Evolutionary conservation across 345 rosid species (phyloP).

Genomic region (Dipteronia sinensis): DNA sequence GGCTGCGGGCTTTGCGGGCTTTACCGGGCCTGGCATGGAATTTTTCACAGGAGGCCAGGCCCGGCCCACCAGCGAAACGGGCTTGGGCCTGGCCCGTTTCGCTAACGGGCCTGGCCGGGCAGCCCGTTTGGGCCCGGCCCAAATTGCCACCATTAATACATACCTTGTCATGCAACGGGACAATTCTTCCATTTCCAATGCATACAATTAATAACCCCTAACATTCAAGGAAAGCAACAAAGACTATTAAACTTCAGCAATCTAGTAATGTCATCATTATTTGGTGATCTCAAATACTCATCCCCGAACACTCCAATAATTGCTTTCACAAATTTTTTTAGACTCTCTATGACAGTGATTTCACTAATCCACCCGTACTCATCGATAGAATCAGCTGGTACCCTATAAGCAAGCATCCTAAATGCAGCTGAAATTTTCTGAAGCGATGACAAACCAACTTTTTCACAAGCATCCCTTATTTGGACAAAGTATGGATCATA

Average conservation of each 20-base stretch:
- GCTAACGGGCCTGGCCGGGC: too few species aligned
- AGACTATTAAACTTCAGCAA: neutral
- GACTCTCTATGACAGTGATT: too few species aligned
- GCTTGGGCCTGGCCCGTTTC: too few species aligned
- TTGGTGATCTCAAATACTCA: neutral
- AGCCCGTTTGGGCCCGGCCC: too few species aligned
- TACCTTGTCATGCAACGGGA: neutral
- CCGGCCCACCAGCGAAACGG: too few species aligned
- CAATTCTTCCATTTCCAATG: neutral
- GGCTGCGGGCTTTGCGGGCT: too few species aligned
- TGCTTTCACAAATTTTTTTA: neutral
- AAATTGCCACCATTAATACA: too few species aligned
- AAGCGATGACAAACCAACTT: neutral
- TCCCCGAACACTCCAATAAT: neutral
- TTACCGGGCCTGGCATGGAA: too few species aligned
- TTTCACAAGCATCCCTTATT: neutral
- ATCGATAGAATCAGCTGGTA: too few species aligned
- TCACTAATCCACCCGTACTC: too few species aligned
- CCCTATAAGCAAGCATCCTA: neutral
- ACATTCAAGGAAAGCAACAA: neutral
- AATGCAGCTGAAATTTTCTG: neutral
- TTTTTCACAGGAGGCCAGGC: too few species aligned
- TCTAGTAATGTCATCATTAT: neutral
- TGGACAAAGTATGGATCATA: neutral
- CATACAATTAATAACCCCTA: neutral